These are phyloP conservation scores for Aspergillus sojae DNA, from an alignment of 2,329 filamentous ascomycete genomes.

Conservation along the genomic window DNA sequence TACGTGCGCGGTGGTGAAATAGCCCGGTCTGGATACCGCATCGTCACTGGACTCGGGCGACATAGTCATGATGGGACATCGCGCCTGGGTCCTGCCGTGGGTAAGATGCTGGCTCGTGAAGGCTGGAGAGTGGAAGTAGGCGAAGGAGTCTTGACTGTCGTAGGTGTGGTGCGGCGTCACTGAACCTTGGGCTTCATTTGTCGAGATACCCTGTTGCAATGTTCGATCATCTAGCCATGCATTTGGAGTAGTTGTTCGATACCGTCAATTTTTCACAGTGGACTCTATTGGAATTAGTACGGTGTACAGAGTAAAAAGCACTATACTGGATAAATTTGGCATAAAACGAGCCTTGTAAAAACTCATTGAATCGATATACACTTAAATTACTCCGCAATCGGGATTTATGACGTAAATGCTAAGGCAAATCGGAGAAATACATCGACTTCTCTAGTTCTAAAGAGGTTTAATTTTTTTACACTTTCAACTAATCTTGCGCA, in stretches of 20 bases:
- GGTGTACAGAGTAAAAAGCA: background rate
- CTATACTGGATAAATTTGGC: background rate
- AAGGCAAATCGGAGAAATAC: background rate
- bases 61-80: conserved; percentile 79
- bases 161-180: conserved; percentile 52
- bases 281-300: background rate
- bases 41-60: conserved; percentile 79
- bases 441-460: background rate
- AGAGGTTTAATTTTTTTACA: background rate
- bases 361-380: background rate
- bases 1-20: conserved; percentile 48
- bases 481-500: background rate
- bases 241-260: background rate
- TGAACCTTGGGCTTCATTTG: conserved; percentile 20
- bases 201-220: conserved; percentile 20
- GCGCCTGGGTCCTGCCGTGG: conserved; percentile 78
- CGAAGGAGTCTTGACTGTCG: conserved; percentile 71
- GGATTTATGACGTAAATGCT: background rate
- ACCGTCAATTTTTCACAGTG: background rate
- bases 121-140: conserved; percentile 81
- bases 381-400: background rate
- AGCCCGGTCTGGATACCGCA: conserved; percentile 63
- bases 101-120: conserved; percentile 70
- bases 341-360: background rate
- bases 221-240: background rate